Conservation (phyloP, 2,329 filamentous ascomycete species). For the Microsporum audouinii region DNA sequence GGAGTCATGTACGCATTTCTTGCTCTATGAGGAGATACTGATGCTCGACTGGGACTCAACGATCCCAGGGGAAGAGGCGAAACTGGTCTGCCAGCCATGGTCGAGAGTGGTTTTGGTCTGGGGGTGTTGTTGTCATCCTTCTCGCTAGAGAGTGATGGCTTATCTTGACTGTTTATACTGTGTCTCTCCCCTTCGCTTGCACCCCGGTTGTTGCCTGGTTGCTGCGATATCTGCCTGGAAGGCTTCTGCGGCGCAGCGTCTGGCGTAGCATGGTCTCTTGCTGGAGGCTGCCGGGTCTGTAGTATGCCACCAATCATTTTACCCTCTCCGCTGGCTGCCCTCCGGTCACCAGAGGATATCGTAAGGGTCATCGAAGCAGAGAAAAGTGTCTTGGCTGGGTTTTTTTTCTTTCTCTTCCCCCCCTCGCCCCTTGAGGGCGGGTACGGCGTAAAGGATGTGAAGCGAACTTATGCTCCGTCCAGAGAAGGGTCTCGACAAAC, state of each 20-base stretch:
- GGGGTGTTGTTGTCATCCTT: neutral
- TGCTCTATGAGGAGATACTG: slow-evolving; percentile 27
- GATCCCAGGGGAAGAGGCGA: slow-evolving; percentile 20
- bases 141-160: neutral
- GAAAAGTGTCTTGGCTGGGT: neutral
- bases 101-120: neutral
- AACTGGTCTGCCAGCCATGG: slow-evolving; percentile 7
- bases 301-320: neutral
- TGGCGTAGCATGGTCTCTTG: neutral
- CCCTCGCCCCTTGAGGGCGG: neutral
- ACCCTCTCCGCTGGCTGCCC: neutral
- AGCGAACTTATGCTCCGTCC: neutral
- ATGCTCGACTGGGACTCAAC: slow-evolving; percentile 36
- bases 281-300: neutral
- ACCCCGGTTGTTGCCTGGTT: neutral
- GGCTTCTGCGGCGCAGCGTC: neutral
- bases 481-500: neutral
- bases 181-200: neutral
- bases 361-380: neutral
- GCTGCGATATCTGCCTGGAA: neutral
- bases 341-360: neutral
- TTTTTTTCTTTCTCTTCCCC: neutral
- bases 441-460: neutral
- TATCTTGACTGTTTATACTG: neutral
- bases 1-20: slow-evolving; percentile 35